Evolutionary conservation across 495 filamentous ascomycete species (phyloP).

Genomic region (Podospora bellae-mahoneyi): DNA sequence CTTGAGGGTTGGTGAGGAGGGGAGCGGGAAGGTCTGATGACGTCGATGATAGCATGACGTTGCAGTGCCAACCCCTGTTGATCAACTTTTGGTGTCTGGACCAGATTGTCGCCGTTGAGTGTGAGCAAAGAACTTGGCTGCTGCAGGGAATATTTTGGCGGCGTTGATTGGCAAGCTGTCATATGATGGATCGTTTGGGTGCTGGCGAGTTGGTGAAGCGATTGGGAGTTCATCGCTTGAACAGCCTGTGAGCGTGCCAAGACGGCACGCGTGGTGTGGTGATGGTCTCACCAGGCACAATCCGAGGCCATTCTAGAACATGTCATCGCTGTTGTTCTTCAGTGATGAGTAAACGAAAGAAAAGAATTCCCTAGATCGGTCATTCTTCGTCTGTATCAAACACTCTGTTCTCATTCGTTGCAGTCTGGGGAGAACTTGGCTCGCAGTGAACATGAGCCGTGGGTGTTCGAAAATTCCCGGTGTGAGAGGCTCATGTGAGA

Average conservation of each 20-base stretch:
- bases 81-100: not conserved
- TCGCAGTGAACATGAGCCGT: too few species aligned
- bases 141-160: not conserved
- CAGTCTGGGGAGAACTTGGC: too few species aligned
- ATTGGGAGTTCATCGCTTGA: not conserved
- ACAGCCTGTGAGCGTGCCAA: not conserved
- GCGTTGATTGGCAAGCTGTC: not conserved
- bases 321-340: too few species aligned
- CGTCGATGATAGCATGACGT: not conserved
- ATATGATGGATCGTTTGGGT: not conserved
- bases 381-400: too few species aligned
- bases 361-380: too few species aligned
- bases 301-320: too few species aligned
- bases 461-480: too few species aligned
- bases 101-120: not conserved
- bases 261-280: not conserved
- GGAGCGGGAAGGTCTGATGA: not conserved
- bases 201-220: not conserved
- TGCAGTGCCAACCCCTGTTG: not conserved
- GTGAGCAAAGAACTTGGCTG: not conserved
- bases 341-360: too few species aligned
- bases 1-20: not conserved
- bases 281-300: too few species aligned
- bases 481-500: too few species aligned
- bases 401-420: too few species aligned